Evolutionary conservation across 768 basidiomycete species (phyloP).

Genomic region (Leccinum sublutescens): DNA sequence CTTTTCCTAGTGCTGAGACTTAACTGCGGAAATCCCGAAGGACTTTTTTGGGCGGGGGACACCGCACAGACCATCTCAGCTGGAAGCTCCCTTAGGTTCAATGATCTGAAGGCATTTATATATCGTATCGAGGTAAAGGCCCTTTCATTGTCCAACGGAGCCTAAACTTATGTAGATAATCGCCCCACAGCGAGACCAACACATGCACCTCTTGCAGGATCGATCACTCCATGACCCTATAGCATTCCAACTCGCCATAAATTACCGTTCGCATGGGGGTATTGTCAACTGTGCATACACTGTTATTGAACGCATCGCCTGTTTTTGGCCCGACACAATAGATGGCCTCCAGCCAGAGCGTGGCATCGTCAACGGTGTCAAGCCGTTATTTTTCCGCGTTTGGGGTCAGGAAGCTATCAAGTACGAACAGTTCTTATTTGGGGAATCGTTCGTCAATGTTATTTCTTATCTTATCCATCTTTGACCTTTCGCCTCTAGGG

Average conservation of each 20-base stretch:
- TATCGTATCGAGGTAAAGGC: constrained; percentile 55
- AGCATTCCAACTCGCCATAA: constrained; percentile 58
- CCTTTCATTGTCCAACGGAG: not conserved
- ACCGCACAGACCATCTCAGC: constrained; percentile 76
- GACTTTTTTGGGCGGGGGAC: constrained; percentile 78
- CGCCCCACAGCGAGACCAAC: constrained; percentile 23
- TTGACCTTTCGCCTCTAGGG: constrained; percentile 33
- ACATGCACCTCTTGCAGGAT: constrained; percentile 6
- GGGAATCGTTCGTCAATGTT: constrained; percentile 38
- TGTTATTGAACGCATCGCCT: constrained; percentile 56
- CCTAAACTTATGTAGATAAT: not conserved
- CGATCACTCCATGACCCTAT: constrained; percentile 25
- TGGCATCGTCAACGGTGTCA: constrained; percentile 51
- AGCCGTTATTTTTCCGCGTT: constrained; percentile 56
- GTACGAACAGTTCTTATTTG: constrained; percentile 60
- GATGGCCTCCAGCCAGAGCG: constrained; percentile 56
- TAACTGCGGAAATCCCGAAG: constrained; percentile 60
- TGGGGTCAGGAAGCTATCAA: constrained; percentile 43
- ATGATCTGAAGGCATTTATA: constrained; percentile 67
- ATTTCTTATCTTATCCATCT: not conserved
- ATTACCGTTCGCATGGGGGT: constrained; percentile 71
- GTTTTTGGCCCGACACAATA: constrained; percentile 64
- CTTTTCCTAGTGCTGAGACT: constrained; percentile 50
- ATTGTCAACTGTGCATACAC: constrained; percentile 70
- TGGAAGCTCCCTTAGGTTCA: constrained; percentile 70